A percentile compares a stretch with the other conserved stretches of the same genome.
phyloP scores from a whole-genome alignment of 345 rosid species.

The Clausena lansium region DNA sequence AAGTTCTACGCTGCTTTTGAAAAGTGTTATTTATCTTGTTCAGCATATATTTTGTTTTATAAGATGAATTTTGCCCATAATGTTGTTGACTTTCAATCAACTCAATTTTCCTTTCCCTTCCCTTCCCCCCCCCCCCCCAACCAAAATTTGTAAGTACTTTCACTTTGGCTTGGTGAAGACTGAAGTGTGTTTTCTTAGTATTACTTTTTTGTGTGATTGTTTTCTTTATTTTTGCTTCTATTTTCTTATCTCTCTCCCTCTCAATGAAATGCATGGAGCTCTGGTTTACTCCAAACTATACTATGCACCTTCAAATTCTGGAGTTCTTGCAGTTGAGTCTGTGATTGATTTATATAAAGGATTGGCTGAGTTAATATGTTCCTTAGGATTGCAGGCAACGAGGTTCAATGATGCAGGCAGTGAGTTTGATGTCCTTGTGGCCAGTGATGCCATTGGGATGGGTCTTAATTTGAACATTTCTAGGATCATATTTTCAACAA shows the following conservation, averaged over 20 bases:
- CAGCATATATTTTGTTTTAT: neutral
- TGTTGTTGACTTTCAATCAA: neutral
- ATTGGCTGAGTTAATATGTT: slow-evolving; percentile 19
- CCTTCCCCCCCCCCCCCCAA: too few relatives aligned
- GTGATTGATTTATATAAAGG: neutral
- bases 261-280: neutral
- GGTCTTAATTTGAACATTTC: slow-evolving; percentile 92
- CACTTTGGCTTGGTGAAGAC: neutral
- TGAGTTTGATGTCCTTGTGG: slow-evolving; percentile 93
- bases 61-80: neutral
- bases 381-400: slow-evolving; percentile 70
- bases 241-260: neutral
- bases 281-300: neutral
- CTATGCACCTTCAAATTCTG: neutral
- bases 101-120: neutral
- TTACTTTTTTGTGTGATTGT: neutral
- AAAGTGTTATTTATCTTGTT: slow-evolving; percentile 1
- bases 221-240: neutral
- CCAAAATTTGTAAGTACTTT: neutral
- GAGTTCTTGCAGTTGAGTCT: slow-evolving; percentile 1
- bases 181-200: neutral
- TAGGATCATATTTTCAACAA: slow-evolving; percentile 77
- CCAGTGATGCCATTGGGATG: slow-evolving; percentile 99
- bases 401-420: slow-evolving; percentile 81
- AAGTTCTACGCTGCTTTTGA: slow-evolving; percentile 22